Evolutionary conservation across 208 protist species (phyloP).

Genomic region (Acanthamoeba healyi): DNA sequence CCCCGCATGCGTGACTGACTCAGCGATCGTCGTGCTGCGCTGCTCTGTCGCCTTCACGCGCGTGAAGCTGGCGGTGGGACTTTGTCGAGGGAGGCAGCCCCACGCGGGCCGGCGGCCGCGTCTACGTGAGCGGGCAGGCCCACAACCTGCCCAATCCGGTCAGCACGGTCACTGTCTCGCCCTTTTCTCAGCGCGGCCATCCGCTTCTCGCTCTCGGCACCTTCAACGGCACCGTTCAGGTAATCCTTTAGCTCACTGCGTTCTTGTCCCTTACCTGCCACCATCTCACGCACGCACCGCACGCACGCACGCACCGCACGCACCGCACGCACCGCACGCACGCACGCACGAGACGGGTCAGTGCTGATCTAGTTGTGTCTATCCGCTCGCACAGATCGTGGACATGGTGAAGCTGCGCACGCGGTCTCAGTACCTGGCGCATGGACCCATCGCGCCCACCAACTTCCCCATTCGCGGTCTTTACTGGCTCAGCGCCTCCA

Average conservation of each 20-base stretch:
- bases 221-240: constrained; percentile 61
- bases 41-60: no score
- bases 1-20: not conserved
- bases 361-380: no score
- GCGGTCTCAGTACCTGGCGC: constrained; percentile 14
- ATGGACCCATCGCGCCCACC: constrained; percentile 1
- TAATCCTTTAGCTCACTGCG: not conserved
- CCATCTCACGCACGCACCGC: no score
- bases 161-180: constrained; percentile 25
- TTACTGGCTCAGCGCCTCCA: constrained; percentile 30
- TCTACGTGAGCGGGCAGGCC: not conserved
- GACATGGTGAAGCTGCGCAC: constrained; percentile 25
- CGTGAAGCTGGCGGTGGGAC: not conserved
- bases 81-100: not conserved
- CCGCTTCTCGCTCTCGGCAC: constrained; percentile 54
- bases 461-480: constrained; percentile 50
- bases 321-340: no score
- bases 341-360: no score
- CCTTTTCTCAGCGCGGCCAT: not conserved
- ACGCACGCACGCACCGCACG: no score
- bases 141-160: constrained; percentile 46
- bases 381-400: not conserved
- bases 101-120: not conserved
- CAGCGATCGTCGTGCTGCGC: no score
- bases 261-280: no score